Percentiles rank a stretch among this genome's conserved stretches.
Evolutionary conservation across 345 rosid genomes (phyloP).

Genomic region (Rhodamnia rubescens): DNA sequence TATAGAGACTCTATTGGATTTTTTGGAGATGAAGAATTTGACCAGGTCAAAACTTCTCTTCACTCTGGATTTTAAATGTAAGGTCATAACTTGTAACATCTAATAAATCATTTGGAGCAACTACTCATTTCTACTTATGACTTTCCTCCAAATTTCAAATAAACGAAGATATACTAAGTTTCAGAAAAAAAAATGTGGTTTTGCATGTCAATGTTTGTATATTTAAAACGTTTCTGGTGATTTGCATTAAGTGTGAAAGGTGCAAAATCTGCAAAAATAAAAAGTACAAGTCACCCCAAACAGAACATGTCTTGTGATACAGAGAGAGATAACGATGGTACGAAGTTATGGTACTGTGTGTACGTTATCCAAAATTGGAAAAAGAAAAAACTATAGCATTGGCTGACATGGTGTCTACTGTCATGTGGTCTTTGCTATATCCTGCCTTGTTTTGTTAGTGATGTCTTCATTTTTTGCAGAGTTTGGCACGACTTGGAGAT

Average conservation of each 20-base stretch:
- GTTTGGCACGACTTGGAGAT: slow-evolving; percentile 41
- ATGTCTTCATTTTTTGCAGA: slow-evolving; percentile 24
- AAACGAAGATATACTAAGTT: neutral
- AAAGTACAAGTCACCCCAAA: neutral
- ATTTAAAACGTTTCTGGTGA: neutral
- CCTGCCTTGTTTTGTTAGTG: neutral
- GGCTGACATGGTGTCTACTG: neutral
- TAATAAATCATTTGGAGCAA: neutral
- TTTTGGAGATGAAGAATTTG: slow-evolving; percentile 32
- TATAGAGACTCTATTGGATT: slow-evolving; percentile 8
- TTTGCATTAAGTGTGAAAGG: neutral
- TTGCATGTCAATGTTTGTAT: neutral
- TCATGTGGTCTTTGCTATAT: neutral
- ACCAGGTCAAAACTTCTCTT: slow-evolving; percentile 30
- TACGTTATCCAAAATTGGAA: neutral
- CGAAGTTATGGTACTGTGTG: neutral
- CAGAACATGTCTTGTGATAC: neutral
- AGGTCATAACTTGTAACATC: neutral
- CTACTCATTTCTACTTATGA: neutral
- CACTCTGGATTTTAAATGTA: neutral
- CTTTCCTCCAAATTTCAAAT: neutral
- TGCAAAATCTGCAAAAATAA: neutral
- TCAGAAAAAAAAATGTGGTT: neutral
- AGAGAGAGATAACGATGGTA: neutral
- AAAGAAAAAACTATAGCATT: neutral